Conservation (phyloP, 768 basidiomycete genomes). For the Termitomyces sp. region DNA sequence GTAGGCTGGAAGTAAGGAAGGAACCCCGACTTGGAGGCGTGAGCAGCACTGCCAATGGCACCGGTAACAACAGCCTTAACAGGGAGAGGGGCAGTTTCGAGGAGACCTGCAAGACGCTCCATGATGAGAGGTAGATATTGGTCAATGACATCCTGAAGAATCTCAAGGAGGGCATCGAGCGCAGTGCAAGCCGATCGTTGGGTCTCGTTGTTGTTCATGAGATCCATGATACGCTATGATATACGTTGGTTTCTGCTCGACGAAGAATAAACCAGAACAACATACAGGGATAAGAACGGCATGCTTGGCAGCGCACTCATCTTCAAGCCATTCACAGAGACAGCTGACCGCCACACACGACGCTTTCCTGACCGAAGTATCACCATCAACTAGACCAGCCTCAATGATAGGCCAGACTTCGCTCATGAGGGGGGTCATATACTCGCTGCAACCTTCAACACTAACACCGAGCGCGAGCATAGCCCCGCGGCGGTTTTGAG, state of each 20-base stretch:
- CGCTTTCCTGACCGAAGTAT: constrained; percentile 87
- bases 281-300: constrained; percentile 79
- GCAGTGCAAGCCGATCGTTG: constrained; percentile 95
- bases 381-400: constrained; percentile 78
- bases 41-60: constrained; percentile 96
- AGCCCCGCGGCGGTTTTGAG: constrained; percentile 81
- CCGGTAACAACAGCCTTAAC: constrained; percentile 96
- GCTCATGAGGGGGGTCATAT: constrained; percentile 88
- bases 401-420: constrained; percentile 95
- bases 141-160: constrained; percentile 85
- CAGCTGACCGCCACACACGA: constrained; percentile 96
- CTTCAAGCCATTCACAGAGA: constrained; percentile 95
- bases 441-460: constrained; percentile 98
- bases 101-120: constrained; percentile 84
- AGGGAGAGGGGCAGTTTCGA: constrained; percentile 80
- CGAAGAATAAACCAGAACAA: constrained; percentile 4
- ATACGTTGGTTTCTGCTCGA: background rate
- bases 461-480: constrained; percentile 94
- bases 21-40: constrained; percentile 90
- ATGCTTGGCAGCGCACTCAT: constrained; percentile 86
- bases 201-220: constrained; percentile 82
- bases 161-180: constrained; percentile 94
- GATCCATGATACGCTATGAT: constrained; percentile 77
- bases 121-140: constrained; percentile 92
- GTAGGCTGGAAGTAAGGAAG: constrained; percentile 91